These are phyloP conservation scores for Exophiala xenobiotica DNA, from an alignment of 2,329 filamentous ascomycete species.

Conservation along the genomic window DNA sequence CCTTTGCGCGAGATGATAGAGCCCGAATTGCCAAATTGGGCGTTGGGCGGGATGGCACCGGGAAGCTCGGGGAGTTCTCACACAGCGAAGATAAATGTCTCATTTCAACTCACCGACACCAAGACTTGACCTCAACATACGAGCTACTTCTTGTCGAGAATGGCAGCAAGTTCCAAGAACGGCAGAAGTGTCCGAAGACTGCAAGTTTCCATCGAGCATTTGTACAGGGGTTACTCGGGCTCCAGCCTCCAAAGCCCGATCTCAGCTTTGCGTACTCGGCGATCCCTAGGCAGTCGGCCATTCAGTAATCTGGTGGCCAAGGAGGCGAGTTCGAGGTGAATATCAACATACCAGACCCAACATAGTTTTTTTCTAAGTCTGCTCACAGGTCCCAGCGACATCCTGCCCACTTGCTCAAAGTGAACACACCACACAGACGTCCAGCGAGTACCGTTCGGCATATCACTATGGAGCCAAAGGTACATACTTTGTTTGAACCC, in stretches of 20 bases:
- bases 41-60: too few relatives aligned
- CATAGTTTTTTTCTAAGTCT: background rate
- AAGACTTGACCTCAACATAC: too few relatives aligned
- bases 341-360: too few relatives aligned
- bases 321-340: too few relatives aligned
- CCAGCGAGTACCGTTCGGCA: background rate
- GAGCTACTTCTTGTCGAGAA: too few relatives aligned
- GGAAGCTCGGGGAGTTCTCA: too few relatives aligned
- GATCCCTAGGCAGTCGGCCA: too few relatives aligned
- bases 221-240: background rate
- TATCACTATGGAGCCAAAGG: conserved; percentile 26
- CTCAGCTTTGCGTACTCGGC: background rate
- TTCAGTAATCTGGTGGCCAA: too few relatives aligned
- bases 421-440: background rate
- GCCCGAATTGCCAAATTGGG: too few relatives aligned
- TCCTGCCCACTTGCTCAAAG: background rate
- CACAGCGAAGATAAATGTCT: too few relatives aligned
- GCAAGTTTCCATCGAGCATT: background rate
- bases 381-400: background rate
- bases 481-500: conserved; percentile 39
- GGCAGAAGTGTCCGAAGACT: background rate
- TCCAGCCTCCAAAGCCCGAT: background rate
- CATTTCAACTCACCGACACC: too few relatives aligned
- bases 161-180: background rate
- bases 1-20: too few relatives aligned